Base-by-base conservation (phyloP, 2,329 filamentous ascomycete genomes). In the Fusarium equiseti region DNA sequence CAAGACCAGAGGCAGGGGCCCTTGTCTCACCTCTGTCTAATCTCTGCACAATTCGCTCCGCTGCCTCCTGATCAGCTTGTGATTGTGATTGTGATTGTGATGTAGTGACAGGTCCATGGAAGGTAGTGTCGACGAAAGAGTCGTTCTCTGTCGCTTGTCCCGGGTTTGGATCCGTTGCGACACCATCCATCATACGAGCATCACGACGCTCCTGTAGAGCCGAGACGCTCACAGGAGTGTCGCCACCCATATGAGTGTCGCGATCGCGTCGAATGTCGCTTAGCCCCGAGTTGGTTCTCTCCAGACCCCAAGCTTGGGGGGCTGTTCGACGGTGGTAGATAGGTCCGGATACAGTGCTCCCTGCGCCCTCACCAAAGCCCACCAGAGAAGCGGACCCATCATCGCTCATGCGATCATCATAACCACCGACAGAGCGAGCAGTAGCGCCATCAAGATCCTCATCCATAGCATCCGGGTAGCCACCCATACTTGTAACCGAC, bases 361-460 rank as follows among this genome's bases (percentile, higher is more conserved):
- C 93, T 12, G 95, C 95, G 35, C 95, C 95, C 79, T 98, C 95
- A 52, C 95, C 95, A 74, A 98, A 98, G 1, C 92, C 95, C 12
- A 98, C 95, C 8, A 98, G 85, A 68, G 92, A 95, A 4, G 91
- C 93, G 55, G 90, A 91, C 10, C 91, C 92, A 75, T 97, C 94
- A 74, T 97, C 94, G 74, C 92, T 95, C 86, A 96, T 91, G 63
- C 92, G 92, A 71, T 93, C 92, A 65, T 89, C 86, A 63, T 83
- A 87, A 6, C 83, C 86, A 22, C 83, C 83, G 4, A 84, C 81
- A 40, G 85, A 88, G 18, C 82, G 83, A 35, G 78, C 82, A 5
- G 81, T 79, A 59, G 84, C 68, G 49, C 81, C 82, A 35, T 85
- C 83, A 18, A 84, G 78, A 63, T 88, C 86, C 51, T 87, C 83